Evolutionary conservation across 495 filamentous ascomycete genomes (phyloP).

Genomic region (Oidiodendron maius): DNA sequence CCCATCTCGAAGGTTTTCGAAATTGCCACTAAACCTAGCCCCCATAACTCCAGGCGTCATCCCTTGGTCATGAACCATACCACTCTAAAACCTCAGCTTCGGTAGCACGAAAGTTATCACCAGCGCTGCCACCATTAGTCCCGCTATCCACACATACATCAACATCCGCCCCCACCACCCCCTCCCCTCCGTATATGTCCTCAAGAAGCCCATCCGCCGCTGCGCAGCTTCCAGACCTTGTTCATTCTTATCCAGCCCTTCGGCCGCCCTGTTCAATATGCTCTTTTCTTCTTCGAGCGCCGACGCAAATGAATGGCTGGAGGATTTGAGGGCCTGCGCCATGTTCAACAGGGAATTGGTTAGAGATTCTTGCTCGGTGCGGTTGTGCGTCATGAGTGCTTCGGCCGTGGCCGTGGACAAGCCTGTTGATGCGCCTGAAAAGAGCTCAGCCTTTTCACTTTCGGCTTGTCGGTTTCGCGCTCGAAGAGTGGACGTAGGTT

Average conservation of each 20-base stretch:
- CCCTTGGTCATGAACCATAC: background rate
- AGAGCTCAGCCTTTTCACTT: background rate
- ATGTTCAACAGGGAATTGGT: slow-evolving; percentile 73
- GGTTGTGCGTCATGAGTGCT: slow-evolving; percentile 64
- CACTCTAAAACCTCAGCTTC: slow-evolving; percentile 77
- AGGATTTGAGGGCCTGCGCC: slow-evolving; percentile 71
- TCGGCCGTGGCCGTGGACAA: slow-evolving; percentile 44
- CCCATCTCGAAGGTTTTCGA: too few relatives aligned
- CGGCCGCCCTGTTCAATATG: slow-evolving; percentile 59
- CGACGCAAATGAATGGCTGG: slow-evolving; percentile 60
- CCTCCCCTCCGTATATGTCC: slow-evolving; percentile 73
- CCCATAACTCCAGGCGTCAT: background rate
- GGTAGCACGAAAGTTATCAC: slow-evolving; percentile 75
- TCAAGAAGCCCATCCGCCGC: slow-evolving; percentile 65
- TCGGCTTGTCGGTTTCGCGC: slow-evolving; percentile 13
- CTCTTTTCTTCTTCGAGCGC: slow-evolving; percentile 68
- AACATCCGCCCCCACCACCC: slow-evolving; percentile 83
- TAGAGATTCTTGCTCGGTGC: slow-evolving; percentile 77
- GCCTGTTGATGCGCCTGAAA: slow-evolving; percentile 15
- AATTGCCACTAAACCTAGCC: too few relatives aligned
- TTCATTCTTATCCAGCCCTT: slow-evolving; percentile 71
- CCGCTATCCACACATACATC: slow-evolving; percentile 78
- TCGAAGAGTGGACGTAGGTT: slow-evolving; percentile 17
- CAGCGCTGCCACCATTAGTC: slow-evolving; percentile 66
- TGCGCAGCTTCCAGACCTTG: slow-evolving; percentile 68